These are phyloP conservation scores for Cornus kousa DNA, from an alignment of 148 eudicot species.

Conservation along the genomic window DNA sequence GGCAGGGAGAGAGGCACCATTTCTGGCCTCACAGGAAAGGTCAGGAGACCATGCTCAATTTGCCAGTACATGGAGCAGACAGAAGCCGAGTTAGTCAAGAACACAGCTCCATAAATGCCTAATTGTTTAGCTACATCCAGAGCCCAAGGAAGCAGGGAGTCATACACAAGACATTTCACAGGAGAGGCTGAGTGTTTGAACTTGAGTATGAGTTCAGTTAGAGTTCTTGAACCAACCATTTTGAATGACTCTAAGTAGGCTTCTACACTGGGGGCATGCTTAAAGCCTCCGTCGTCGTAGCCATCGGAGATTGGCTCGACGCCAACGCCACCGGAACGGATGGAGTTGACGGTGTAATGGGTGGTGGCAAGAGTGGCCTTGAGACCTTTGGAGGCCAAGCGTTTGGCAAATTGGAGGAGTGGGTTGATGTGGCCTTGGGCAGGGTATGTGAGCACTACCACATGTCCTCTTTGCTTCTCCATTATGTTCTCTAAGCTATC, in stretches of 20 bases:
- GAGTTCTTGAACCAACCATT: slow-evolving; percentile 1
- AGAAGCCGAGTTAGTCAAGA: slow-evolving; percentile 10
- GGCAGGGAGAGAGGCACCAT: neutral
- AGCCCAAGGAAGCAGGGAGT: slow-evolving; percentile 5
- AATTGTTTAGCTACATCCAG: neutral
- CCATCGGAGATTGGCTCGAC: neutral
- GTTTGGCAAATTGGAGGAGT: neutral
- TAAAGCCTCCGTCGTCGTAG: slow-evolving; percentile 1
- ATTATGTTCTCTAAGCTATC: neutral
- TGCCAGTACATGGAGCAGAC: slow-evolving; percentile 4
- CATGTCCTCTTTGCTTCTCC: neutral
- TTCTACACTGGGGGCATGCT: neutral
- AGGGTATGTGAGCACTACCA: neutral
- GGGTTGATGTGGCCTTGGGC: slow-evolving; percentile 1
- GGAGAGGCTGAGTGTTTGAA: neutral
- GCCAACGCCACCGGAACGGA: neutral
- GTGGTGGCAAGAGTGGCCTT: neutral
- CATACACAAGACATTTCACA: neutral
- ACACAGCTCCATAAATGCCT: neutral
- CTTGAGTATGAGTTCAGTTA: neutral
- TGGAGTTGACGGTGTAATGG: neutral
- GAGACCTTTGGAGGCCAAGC: neutral
- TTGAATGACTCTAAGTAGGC: slow-evolving; percentile 4
- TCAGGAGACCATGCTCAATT: neutral
- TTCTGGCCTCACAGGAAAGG: neutral